A percentile compares a stretch with the other conserved stretches of the same genome.
phyloP scores from a whole-genome alignment of 805 yeast species.

The Sugiyamaella chiloensis region DNA sequence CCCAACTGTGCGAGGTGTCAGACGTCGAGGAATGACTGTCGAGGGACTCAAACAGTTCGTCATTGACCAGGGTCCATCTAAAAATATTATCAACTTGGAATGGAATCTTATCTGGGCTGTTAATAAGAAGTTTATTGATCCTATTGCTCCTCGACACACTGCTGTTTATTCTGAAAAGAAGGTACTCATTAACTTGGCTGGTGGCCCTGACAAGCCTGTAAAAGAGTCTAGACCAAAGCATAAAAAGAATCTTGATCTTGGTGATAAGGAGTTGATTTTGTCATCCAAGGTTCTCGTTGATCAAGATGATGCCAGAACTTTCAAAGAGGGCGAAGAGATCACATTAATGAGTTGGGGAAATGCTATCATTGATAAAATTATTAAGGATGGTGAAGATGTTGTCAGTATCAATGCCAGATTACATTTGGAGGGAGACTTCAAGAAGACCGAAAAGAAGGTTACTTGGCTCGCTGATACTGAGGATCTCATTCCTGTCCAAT shows the following conservation, averaged over 20 bases:
- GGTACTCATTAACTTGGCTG: slow-evolving; percentile 61
- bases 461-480: slow-evolving; percentile 90
- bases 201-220: slow-evolving; percentile 52
- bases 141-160: slow-evolving; percentile 93
- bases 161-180: slow-evolving; percentile 66
- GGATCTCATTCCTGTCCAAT: slow-evolving; percentile 67
- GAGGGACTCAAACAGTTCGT: slow-evolving; percentile 95
- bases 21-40: slow-evolving; percentile 99
- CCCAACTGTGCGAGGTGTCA: slow-evolving; percentile 99
- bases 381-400: slow-evolving; percentile 57
- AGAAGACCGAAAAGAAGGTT: slow-evolving; percentile 89
- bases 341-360: slow-evolving; percentile 99
- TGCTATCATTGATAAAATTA: slow-evolving; percentile 69
- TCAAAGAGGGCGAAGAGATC: slow-evolving; percentile 82
- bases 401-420: slow-evolving; percentile 69
- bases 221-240: slow-evolving; percentile 83
- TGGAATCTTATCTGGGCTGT: slow-evolving; percentile 98
- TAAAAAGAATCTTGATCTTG: slow-evolving; percentile 91
- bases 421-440: slow-evolving; percentile 94
- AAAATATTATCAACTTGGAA: slow-evolving; percentile 92
- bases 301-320: slow-evolving; percentile 76
- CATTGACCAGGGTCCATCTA: slow-evolving; percentile 95
- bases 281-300: slow-evolving; percentile 67
- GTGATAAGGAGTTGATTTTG: slow-evolving; percentile 73
- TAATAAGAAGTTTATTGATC: slow-evolving; percentile 96